phyloP scores from a whole-genome alignment of 2,329 filamentous ascomycete genomes.

The Penicillium sp. region DNA sequence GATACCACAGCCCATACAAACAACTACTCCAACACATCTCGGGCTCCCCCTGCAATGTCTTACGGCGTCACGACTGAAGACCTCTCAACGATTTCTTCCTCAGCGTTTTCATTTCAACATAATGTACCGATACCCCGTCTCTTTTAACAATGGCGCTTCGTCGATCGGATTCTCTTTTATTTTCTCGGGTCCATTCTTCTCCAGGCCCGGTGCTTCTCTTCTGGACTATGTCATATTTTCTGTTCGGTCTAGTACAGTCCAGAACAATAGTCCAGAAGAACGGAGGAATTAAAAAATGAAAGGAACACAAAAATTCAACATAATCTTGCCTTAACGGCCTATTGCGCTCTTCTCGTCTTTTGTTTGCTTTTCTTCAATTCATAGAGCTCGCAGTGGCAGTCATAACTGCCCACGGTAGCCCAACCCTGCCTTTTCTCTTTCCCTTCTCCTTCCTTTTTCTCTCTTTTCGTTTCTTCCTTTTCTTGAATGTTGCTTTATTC shows the following conservation, averaged over 20 bases:
- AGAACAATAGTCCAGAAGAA: conserved; percentile 8
- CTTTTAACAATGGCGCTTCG: conserved; percentile 29
- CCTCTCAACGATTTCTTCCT: conserved; percentile 44
- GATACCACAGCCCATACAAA: conserved; percentile 26
- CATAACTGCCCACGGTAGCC: neutral
- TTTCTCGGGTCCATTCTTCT: conserved; percentile 8
- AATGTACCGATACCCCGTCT: conserved; percentile 37
- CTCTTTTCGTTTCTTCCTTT: neutral
- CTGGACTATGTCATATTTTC: conserved; percentile 8
- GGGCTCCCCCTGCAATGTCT: conserved; percentile 31
- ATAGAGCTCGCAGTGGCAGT: conserved; percentile 15
- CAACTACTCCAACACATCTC: conserved; percentile 23
- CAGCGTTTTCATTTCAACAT: conserved; percentile 42
- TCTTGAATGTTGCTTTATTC: neutral
- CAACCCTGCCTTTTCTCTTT: neutral
- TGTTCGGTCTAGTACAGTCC: conserved; percentile 12
- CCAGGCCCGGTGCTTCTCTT: conserved; percentile 23
- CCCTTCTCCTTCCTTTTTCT: neutral
- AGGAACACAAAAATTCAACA: conserved; percentile 25
- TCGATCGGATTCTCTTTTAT: conserved; percentile 22
- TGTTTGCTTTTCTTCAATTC: conserved; percentile 3
- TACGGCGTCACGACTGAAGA: conserved; percentile 42
- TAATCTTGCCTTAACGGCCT: conserved; percentile 11
- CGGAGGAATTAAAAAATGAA: conserved; percentile 11
- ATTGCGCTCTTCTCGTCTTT: conserved; percentile 3